Percentiles rank a stretch among this genome's conserved stretches.
Conservation (phyloP, 139 green algal genomes). For the Penium margaritaceum region DNA sequence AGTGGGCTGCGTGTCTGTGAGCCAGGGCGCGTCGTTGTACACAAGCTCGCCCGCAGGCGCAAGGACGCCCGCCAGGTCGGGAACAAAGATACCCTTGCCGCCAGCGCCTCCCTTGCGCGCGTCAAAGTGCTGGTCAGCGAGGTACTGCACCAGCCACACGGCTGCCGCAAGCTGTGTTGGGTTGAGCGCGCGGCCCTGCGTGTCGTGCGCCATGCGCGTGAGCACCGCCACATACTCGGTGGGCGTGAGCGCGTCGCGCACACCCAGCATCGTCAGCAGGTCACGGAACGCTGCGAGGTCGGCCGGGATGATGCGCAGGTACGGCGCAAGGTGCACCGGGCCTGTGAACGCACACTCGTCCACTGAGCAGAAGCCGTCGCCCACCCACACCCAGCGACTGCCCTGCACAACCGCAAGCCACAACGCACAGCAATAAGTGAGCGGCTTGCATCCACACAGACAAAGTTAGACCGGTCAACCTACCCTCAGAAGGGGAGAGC, state of each 20-base stretch:
- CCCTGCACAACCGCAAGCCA: constrained; percentile 26
- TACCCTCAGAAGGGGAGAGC: no score
- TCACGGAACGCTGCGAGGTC: constrained; percentile 65
- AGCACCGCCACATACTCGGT: constrained; percentile 59
- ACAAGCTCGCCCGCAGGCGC: constrained; percentile 49
- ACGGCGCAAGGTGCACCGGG: constrained; percentile 55
- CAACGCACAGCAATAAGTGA: no score
- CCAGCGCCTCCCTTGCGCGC: not conserved
- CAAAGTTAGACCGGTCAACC: no score
- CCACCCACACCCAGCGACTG: constrained; percentile 61
- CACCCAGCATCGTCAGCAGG: constrained; percentile 59
- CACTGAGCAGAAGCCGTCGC: constrained; percentile 59
- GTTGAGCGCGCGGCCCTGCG: constrained; percentile 32
- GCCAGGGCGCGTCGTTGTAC: constrained; percentile 73
- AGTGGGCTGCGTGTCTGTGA: no score
- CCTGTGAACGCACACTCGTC: constrained; percentile 60
- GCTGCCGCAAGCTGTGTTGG: constrained; percentile 51
- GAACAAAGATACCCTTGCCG: constrained; percentile 49
- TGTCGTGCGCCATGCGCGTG: constrained; percentile 42
- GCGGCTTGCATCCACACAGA: no score
- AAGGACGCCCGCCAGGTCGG: constrained; percentile 56
- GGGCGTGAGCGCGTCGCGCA: constrained; percentile 53
- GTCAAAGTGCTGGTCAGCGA: constrained; percentile 32
- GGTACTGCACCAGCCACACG: constrained; percentile 51
- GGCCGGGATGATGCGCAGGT: constrained; percentile 52